These are phyloP conservation scores for Spathaspora boniae DNA, from an alignment of 805 yeast genomes.

Conservation along the genomic window DNA sequence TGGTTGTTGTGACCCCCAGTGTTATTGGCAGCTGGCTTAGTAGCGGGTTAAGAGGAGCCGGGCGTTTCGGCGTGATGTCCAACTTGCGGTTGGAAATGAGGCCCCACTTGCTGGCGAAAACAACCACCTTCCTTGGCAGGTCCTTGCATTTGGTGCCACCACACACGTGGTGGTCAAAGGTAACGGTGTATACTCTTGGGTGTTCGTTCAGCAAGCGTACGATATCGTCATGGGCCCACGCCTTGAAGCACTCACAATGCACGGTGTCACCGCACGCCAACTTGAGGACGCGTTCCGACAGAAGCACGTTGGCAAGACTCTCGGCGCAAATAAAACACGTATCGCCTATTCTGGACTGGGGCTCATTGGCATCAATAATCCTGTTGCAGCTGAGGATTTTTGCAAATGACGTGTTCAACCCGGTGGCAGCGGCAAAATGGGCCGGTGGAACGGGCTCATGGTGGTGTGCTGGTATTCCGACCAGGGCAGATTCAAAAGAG, in stretches of 20 bases:
- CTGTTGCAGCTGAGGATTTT: constrained; percentile 6
- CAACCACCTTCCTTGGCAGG: constrained; percentile 4
- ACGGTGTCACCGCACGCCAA: constrained; percentile 52
- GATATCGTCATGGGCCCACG: constrained; percentile 14
- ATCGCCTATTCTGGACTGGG: constrained; percentile 3
- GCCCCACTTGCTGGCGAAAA: not conserved
- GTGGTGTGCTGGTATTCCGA: too few relatives aligned
- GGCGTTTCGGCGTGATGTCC: not conserved
- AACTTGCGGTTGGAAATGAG: not conserved
- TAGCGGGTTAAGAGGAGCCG: not conserved
- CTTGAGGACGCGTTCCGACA: constrained; percentile 44
- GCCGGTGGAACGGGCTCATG: too few relatives aligned
- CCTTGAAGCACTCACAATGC: constrained; percentile 56
- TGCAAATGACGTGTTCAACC: constrained; percentile 2
- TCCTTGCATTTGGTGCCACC: constrained; percentile 5
- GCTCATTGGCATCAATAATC: not conserved
- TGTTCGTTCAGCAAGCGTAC: not conserved
- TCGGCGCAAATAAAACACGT: constrained; percentile 54
- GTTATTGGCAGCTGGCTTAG: not conserved
- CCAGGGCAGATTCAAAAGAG: too few relatives aligned
- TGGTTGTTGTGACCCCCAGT: constrained; percentile 6
- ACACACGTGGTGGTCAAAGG: constrained; percentile 3
- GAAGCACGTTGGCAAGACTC: constrained; percentile 41
- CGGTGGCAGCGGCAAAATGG: too few relatives aligned
- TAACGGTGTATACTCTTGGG: not conserved